Evolutionary conservation across 768 basidiomycete genomes (phyloP), one percentile per base, ranked within the genome.

Genomic region (Calocera viscosa): DNA sequence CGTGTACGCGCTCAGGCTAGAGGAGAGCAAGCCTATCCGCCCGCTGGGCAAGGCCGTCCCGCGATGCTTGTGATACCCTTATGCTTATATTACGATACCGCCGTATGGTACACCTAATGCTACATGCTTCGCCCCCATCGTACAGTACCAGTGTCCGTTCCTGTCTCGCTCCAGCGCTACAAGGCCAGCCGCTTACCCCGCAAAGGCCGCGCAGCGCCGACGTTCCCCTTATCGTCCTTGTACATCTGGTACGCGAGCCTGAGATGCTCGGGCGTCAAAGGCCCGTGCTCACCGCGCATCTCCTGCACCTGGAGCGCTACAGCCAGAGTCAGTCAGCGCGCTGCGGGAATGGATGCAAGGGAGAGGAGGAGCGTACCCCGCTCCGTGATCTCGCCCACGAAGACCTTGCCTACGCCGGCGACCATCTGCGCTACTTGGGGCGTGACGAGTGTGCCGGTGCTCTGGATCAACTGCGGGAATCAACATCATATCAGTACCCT

Each of bases 331-430:
- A 47, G 47, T 24, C 38, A n/a, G n/a, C n/a, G n/a, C n/a, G n/a
- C n/a, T n/a, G n/a, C n/a, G n/a, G n/a, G 7, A 39, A 3, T 12
- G 33, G 30, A 28, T 32, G 22, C 66, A 43, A 8, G 64, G 14
- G 0, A 1, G 40, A 53, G 35, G 10, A 34, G 19, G 1, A 66
- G 72, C 80, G 66, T 63, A 90, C 91, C 91, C 77, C 88, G 89
- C 73, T 94, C 92, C 19, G 94, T 83, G 3, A 95, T 89, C 75
- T 94, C 92, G 1, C 93, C 93, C 1, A 95, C 91, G 68, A 94
- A 95, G 0, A 95, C 91, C 73, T 94, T 95, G 16, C 84, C 82
- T 67, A 95, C 89, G 68, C 93, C 93, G 3, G 91, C 91, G 1
- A 94, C 88, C 49, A 94, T 85, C 69, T 93, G 91, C 1, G 92